These are phyloP conservation scores for Neurospora crassa DNA, from an alignment of 2,329 filamentous ascomycete genomes.

Conservation along the genomic window DNA sequence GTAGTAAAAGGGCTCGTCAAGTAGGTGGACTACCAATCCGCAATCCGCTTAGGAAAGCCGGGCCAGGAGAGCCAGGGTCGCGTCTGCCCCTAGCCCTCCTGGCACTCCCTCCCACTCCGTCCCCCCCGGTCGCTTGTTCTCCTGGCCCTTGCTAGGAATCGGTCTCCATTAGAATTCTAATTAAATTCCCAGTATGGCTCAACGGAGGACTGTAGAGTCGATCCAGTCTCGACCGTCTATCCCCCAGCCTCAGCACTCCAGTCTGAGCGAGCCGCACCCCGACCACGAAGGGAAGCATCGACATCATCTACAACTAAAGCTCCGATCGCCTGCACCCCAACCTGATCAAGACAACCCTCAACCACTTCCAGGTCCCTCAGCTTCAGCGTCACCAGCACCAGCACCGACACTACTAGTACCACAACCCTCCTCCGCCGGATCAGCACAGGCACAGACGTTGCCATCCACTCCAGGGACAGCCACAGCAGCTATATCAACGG, in stretches of 20 bases:
- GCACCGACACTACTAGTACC: slow-evolving; percentile 6
- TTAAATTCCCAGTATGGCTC: slow-evolving; percentile 30
- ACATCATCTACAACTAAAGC: not conserved
- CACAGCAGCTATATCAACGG: slow-evolving; percentile 11
- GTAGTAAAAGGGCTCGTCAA: slow-evolving; percentile 3
- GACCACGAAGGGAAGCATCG: not conserved
- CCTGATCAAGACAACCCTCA: slow-evolving; percentile 7
- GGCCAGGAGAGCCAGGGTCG: slow-evolving; percentile 26
- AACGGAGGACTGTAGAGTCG: slow-evolving; percentile 17
- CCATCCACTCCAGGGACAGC: slow-evolving; percentile 3
- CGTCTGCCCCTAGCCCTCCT: slow-evolving; percentile 14
- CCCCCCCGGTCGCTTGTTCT: slow-evolving; percentile 21
- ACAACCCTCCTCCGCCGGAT: not conserved
- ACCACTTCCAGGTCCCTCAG: slow-evolving; percentile 12
- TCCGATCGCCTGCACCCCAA: slow-evolving; percentile 5
- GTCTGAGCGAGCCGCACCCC: slow-evolving; percentile 16
- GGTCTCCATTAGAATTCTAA: slow-evolving; percentile 30
- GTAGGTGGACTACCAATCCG: slow-evolving; percentile 9
- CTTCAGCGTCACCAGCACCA: slow-evolving; percentile 9
- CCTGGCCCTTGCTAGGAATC: slow-evolving; percentile 20
- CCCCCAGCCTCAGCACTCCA: slow-evolving; percentile 15
- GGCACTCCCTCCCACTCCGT: slow-evolving; percentile 1
- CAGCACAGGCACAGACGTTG: not conserved
- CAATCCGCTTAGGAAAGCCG: slow-evolving; percentile 22
- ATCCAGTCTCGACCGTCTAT: slow-evolving; percentile 15